These are phyloP conservation scores for Curvularia lunata DNA, from an alignment of 2,329 filamentous ascomycete species.

Conservation along the genomic window DNA sequence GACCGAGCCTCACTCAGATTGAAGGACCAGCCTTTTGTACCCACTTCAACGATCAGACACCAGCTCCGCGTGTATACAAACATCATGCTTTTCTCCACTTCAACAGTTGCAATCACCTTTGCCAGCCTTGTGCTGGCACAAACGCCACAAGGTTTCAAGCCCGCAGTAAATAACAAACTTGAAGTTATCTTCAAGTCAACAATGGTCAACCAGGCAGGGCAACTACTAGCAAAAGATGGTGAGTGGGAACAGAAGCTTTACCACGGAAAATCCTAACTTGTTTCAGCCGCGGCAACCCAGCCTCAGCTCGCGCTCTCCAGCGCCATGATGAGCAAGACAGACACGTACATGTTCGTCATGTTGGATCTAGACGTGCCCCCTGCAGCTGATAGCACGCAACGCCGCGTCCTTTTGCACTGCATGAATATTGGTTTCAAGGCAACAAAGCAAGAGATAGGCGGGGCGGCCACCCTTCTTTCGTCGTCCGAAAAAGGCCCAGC, in stretches of 20 bases:
- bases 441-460: constrained; percentile 34
- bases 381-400: constrained; percentile 27
- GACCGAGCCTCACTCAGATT: neutral
- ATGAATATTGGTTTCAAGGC: constrained; percentile 45
- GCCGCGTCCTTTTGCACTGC: constrained; percentile 43
- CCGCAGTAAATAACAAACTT: constrained; percentile 35
- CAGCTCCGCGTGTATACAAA: neutral
- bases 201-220: constrained; percentile 36
- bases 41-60: neutral
- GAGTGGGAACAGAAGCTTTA: constrained; percentile 1
- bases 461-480: constrained; percentile 33
- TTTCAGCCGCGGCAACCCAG: constrained; percentile 33
- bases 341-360: constrained; percentile 47
- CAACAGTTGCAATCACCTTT: constrained; percentile 33
- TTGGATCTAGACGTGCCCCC: constrained; percentile 46
- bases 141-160: constrained; percentile 41
- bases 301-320: constrained; percentile 39
- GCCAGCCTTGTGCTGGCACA: constrained; percentile 40
- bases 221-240: constrained; percentile 40
- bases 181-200: constrained; percentile 44
- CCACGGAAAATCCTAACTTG: constrained; percentile 11
- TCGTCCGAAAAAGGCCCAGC: constrained; percentile 40
- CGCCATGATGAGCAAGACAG: constrained; percentile 18
- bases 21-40: neutral
- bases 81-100: constrained; percentile 35